phyloP scores from a whole-genome alignment of 768 basidiomycete species.

The Pholiota conissans region DNA sequence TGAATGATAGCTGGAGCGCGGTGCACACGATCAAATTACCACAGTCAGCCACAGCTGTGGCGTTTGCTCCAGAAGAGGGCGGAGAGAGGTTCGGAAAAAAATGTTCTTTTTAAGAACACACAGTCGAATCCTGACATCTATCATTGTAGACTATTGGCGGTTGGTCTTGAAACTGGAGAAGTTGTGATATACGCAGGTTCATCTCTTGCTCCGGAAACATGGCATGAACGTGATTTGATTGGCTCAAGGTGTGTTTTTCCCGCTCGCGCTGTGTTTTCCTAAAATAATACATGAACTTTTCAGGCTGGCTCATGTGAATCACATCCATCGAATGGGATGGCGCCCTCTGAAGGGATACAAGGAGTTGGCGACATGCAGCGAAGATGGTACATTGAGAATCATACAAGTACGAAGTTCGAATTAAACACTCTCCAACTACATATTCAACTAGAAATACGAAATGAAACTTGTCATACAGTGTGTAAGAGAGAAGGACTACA shows the following conservation, averaged over 20 bases:
- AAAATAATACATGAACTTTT: conserved; percentile 3
- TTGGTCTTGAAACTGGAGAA: conserved; percentile 84
- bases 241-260: conserved; percentile 46
- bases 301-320: conserved; percentile 74
- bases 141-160: conserved; percentile 56
- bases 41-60: conserved; percentile 82
- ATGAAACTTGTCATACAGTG: conserved; percentile 69
- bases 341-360: conserved; percentile 44
- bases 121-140: conserved; percentile 3
- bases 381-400: conserved; percentile 90
- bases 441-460: conserved; percentile 38
- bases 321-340: conserved; percentile 84
- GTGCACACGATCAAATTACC: conserved; percentile 63
- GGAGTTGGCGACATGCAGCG: conserved; percentile 84
- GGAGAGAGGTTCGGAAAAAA: conserved; percentile 45
- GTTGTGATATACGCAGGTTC: conserved; percentile 60
- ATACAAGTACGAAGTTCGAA: conserved; percentile 56
- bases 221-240: conserved; percentile 48
- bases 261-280: not conserved
- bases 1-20: conserved; percentile 50
- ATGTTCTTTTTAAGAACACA: not conserved
- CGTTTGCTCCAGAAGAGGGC: conserved; percentile 43
- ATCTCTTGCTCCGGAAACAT: conserved; percentile 32
- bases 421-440: conserved; percentile 40
- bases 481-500: conserved; percentile 40